Evolutionary conservation across 2,329 filamentous ascomycete genomes (phyloP), one percentile per base, ranked within the genome.

Genomic region (Fusarium proliferatum): DNA sequence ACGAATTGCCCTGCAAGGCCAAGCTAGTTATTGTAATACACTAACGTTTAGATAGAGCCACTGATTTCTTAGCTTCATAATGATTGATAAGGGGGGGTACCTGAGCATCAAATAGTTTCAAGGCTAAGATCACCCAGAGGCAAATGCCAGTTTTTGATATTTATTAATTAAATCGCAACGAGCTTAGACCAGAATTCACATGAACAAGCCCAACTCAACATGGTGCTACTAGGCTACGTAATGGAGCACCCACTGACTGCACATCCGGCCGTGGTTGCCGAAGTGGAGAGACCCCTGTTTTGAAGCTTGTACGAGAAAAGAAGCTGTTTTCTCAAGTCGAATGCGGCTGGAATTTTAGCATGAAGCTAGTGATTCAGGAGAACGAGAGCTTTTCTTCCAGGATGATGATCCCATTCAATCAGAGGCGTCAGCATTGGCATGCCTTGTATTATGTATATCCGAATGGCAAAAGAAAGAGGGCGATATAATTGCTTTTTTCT

Each of bases 231-330:
- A 26, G 26, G 26, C 26, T 41, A 55, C 51, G 34, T 55, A 38
- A 42, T 58, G 45, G 15, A 21, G 11, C 13, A 36, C 11, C 16
- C 23, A 45, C 17, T 45, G 23, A 41, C 39, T 51, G 48, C 21
- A 16, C n/a, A 43, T 46, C 28, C 52, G 52, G 52, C 41, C 19
- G 51, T 28, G 42, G 8, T 28, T 33, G 36, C 42, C 53, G 34
- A 58, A n/a, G 21, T 21, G 38, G 6, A 38, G 15, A 33, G 34
- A 41, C 61, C 53, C 61, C 53, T 28, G 53, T 23, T 38, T 39
- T 60, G 9, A 15, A 63, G 61, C 61, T 63, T 63, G 61, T 63
- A 63, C 61, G 21, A 48, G 61, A 48, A 34, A 36, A 63, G 61
- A 23, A 63, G 42, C 34, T 63, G 53, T n/a, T 30, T 28, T 19